These are phyloP conservation scores for Salvia rosmarinus DNA, from an alignment of 257 asterid genomes.

Conservation along the genomic window DNA sequence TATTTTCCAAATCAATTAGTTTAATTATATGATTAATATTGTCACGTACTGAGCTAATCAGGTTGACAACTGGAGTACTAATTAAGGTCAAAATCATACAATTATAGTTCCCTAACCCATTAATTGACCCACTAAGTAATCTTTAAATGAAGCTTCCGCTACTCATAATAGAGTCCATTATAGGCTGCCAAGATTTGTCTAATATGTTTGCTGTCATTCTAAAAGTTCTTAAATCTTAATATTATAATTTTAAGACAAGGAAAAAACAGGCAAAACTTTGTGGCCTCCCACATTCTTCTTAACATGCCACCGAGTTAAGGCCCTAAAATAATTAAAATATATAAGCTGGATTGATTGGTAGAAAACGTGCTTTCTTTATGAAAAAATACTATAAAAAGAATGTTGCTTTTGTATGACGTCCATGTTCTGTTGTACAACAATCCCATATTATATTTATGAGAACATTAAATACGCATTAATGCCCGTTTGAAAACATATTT, in stretches of 20 bases:
- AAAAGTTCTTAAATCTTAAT: constrained; percentile 27
- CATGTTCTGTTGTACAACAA: not conserved
- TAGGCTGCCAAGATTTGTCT: constrained; percentile 31
- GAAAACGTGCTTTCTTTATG: constrained; percentile 34
- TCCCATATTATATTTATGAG: not conserved
- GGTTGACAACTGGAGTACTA: constrained; percentile 15
- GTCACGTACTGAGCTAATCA: constrained; percentile 8
- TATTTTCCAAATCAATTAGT: constrained; percentile 22
- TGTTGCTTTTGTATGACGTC: constrained; percentile 23
- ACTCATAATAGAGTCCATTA: constrained; percentile 21
- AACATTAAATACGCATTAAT: not conserved
- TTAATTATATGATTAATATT: constrained; percentile 25
- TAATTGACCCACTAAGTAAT: constrained; percentile 33
- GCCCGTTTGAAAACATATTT: not conserved
- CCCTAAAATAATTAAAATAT: constrained; percentile 13
- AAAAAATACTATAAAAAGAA: constrained; percentile 3
- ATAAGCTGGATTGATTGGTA: constrained; percentile 33
- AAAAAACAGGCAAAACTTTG: constrained; percentile 28
- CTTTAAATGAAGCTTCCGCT: constrained; percentile 32
- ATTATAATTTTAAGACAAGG: constrained; percentile 17
- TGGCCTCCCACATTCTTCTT: constrained; percentile 43
- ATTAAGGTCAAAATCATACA: constrained; percentile 25
- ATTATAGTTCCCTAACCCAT: constrained; percentile 18
- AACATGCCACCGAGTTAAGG: constrained; percentile 31
- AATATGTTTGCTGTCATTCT: constrained; percentile 32